Evolutionary conservation across 2,329 filamentous ascomycete species (phyloP).

Genomic region (Cercospora sojina): DNA sequence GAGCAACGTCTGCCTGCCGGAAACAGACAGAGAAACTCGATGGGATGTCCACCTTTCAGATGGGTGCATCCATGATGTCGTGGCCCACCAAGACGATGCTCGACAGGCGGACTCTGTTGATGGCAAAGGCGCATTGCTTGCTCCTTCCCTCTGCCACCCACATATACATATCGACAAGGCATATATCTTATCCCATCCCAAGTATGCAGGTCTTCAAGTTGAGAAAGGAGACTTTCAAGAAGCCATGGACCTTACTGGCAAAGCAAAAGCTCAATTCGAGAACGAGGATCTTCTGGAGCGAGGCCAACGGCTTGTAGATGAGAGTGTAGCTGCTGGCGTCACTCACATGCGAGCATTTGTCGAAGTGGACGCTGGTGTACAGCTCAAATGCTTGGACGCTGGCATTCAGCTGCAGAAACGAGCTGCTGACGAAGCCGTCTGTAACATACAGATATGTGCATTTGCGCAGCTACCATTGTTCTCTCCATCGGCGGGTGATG

Average conservation of each 20-base stretch:
- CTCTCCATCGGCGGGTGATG: slow-evolving; percentile 45
- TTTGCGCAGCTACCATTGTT: slow-evolving; percentile 72
- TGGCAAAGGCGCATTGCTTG: slow-evolving; percentile 45
- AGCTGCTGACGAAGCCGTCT: slow-evolving; percentile 51
- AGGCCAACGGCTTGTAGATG: slow-evolving; percentile 64
- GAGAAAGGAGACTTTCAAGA: slow-evolving; percentile 63
- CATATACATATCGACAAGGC: slow-evolving; percentile 72
- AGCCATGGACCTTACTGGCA: slow-evolving; percentile 58
- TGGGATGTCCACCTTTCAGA: slow-evolving; percentile 22
- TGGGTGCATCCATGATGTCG: slow-evolving; percentile 8
- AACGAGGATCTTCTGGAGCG: slow-evolving; percentile 62
- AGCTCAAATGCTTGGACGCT: slow-evolving; percentile 57
- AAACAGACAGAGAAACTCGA: slow-evolving; percentile 5
- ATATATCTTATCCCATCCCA: slow-evolving; percentile 58
- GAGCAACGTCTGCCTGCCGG: slow-evolving; percentile 20
- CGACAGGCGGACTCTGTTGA: slow-evolving; percentile 36
- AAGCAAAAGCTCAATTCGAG: slow-evolving; percentile 64
- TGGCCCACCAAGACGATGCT: not conserved
- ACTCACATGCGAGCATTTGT: slow-evolving; percentile 70
- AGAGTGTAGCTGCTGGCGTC: slow-evolving; percentile 64
- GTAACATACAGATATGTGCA: slow-evolving; percentile 65
- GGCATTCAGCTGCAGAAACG: slow-evolving; percentile 55
- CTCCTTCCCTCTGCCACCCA: slow-evolving; percentile 65
- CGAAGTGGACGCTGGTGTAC: slow-evolving; percentile 65
- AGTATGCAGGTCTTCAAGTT: slow-evolving; percentile 61